Conservation (phyloP, 179 eudicot species). For the Beta corolliflora region DNA sequence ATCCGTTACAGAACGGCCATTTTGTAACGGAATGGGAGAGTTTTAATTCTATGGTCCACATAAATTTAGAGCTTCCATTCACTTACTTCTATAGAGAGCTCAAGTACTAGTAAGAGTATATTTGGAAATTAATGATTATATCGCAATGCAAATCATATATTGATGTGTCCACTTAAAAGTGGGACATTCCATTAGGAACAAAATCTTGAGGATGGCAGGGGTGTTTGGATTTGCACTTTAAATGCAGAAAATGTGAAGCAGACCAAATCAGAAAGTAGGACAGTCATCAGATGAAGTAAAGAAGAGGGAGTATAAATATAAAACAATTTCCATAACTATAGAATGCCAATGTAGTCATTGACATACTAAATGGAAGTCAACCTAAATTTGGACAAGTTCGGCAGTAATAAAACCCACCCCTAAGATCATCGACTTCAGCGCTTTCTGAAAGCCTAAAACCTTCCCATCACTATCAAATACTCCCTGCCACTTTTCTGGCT, state of each 20-base stretch:
- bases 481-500: slow-evolving; percentile 95
- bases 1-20: too few relatives aligned
- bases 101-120: not conserved
- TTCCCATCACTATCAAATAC: slow-evolving; percentile 82
- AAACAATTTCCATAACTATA: not conserved
- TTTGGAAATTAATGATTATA: not conserved
- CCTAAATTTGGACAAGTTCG: not conserved
- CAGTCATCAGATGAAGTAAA: not conserved
- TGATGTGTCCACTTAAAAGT: not conserved
- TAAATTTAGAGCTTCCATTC: not conserved
- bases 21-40: too few relatives aligned
- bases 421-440: slow-evolving; percentile 63
- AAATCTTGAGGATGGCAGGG: not conserved
- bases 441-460: slow-evolving; percentile 73
- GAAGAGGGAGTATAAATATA: not conserved
- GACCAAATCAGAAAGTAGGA: not conserved
- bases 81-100: not conserved
- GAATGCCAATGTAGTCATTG: not conserved
- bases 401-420: slow-evolving; percentile 59
- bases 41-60: not conserved
- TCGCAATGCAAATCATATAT: not conserved
- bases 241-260: not conserved
- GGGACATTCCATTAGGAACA: not conserved
- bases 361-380: not conserved
- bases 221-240: not conserved